phyloP scores from a whole-genome alignment of 768 basidiomycete genomes.

The Suillus spraguei region DNA sequence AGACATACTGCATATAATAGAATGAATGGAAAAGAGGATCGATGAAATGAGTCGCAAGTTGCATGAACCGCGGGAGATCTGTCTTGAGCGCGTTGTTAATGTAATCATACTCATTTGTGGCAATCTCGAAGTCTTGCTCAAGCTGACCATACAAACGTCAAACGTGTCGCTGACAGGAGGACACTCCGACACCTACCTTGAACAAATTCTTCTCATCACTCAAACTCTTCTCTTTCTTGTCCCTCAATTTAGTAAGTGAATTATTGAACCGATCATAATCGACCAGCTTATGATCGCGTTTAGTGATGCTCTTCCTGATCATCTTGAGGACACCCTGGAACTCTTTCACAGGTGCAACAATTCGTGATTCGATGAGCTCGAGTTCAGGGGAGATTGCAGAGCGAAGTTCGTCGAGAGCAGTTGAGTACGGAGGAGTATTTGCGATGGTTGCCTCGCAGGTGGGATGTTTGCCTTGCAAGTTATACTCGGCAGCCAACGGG shows the following conservation, averaged over 20 bases:
- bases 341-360: conserved; percentile 87
- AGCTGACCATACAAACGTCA: conserved; percentile 47
- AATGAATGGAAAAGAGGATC: conserved; percentile 98
- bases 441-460: conserved; percentile 74
- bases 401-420: conserved; percentile 81
- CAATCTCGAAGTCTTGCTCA: conserved; percentile 95
- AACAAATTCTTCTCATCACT: conserved; percentile 97
- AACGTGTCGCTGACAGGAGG: background rate
- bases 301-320: conserved; percentile 93
- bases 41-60: conserved; percentile 85
- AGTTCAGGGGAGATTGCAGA: conserved; percentile 84
- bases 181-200: conserved; percentile 58
- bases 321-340: conserved; percentile 83
- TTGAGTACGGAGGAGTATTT: conserved; percentile 73
- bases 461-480: conserved; percentile 78
- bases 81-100: conserved; percentile 89
- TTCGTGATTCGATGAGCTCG: conserved; percentile 88
- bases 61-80: conserved; percentile 93
- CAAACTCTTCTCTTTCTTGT: conserved; percentile 97
- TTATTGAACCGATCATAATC: conserved; percentile 98
- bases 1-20: conserved; percentile 97
- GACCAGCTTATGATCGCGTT: conserved; percentile 95
- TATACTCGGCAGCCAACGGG: conserved; percentile 75
- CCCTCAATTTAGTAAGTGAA: conserved; percentile 89
- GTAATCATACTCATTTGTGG: conserved; percentile 91